Base-by-base conservation (phyloP, 2,329 filamentous ascomycete genomes). In the Botrytis porri region DNA sequence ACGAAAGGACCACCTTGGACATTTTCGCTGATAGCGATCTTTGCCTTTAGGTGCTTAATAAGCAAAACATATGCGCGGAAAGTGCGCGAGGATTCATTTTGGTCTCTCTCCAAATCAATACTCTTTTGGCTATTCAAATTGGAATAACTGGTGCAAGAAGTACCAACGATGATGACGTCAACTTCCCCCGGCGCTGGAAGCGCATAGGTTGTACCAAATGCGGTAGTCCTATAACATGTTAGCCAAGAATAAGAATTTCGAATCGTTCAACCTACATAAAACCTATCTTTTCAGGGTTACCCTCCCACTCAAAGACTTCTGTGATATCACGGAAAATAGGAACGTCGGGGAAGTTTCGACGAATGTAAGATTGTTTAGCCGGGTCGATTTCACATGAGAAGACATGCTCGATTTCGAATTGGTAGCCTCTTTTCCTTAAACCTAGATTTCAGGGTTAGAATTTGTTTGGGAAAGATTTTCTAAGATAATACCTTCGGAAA, bases 71-170 rank as follows among this genome's bases (percentile, higher is more conserved):
- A 86, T 0, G 87, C 88, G 57, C 84, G 83, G 79, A 92, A 92
- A 0, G 92, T 94, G 51, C 87, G 84, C 0, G 86, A 86, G 0
- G 91, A 93, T 76, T 93, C 88, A 4, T 91, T 91, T 22, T 85
- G 82, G 12, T 87, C 83, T 4, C 5, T 18, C 1, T 85, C 81
- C 0, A 90, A 80, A 0, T 81, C 80, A 73, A 88, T 89, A 25
- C 83, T 83, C 7, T 84, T 80, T 37, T 54, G 22, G 67, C 83
- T 87, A 79, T 94, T 95, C 45, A 94, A 80, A 0, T 76, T 78
- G 0, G 92, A 95, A 75, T 92, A 93, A 77, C 95, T 92, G 3
- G 93, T 91, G 76, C 93, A 96, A 0, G 91, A 90, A 60, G 91
- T 93, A 0, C 93, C 93, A 10, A 90, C 90, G 62, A 95, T 83